Evolutionary conservation across 352 stramenopile genomes (phyloP).

Genomic region (Elongisporangium prolatum): DNA sequence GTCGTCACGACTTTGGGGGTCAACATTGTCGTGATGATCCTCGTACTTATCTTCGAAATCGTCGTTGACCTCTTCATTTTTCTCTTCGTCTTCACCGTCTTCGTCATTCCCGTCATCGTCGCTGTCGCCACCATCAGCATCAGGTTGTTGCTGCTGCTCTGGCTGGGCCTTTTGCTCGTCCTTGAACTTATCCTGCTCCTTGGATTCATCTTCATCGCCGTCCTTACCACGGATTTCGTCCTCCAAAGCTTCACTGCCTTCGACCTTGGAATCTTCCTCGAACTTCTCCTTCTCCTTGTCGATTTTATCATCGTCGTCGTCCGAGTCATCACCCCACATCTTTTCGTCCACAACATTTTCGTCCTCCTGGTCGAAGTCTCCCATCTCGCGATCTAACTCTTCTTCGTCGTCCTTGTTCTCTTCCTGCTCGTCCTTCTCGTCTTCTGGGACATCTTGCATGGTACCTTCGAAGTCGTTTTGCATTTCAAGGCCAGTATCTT

Average conservation of each 20-base stretch:
- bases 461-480: conserved; percentile 99
- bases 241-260: conserved; percentile 68
- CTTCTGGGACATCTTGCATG: conserved; percentile 95
- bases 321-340: conserved; percentile 94
- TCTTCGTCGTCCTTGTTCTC: conserved; percentile 86
- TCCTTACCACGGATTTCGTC: conserved; percentile 89
- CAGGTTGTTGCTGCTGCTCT: conserved; percentile 43
- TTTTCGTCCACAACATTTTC: conserved; percentile 99
- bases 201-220: conserved; percentile 81
- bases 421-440: conserved; percentile 88
- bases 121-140: conserved; percentile 37
- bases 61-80: conserved; percentile 90
- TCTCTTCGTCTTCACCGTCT: conserved; percentile 41
- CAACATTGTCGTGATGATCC: conserved; percentile 60
- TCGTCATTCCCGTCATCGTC: conserved; percentile 35
- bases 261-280: conserved; percentile 81
- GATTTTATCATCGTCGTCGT: conserved; percentile 92
- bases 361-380: conserved; percentile 93
- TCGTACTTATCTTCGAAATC: conserved; percentile 87
- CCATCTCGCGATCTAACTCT: conserved; percentile 99
- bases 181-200: conserved; percentile 62
- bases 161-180: conserved; percentile 41
- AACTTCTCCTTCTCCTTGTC: conserved; percentile 97
- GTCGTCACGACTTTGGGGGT: conserved; percentile 50
- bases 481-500: conserved; percentile 99